A percentile compares a stretch with the other conserved stretches of the same genome.
Conservation (phyloP, 352 stramenopile species). For the Phytophthora cajani region DNA sequence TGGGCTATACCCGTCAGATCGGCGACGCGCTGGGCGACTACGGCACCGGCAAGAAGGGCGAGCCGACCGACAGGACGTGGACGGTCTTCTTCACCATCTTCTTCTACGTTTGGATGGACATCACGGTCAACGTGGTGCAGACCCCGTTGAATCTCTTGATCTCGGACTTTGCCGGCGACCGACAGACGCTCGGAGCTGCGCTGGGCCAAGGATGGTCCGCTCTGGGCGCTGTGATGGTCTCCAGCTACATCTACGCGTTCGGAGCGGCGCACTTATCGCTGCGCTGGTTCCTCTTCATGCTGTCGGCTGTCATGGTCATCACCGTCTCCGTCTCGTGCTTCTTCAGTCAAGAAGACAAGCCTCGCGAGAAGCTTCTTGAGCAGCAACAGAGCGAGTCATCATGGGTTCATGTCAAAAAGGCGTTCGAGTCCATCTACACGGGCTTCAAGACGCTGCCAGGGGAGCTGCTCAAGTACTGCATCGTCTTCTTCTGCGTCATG, state of each 20-base stretch:
- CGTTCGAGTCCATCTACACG: constrained; percentile 37
- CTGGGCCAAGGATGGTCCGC: constrained; percentile 28
- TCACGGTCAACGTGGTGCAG: constrained; percentile 36
- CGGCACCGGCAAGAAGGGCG: constrained; percentile 29
- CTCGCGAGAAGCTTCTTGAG: constrained; percentile 20
- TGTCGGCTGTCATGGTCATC: constrained; percentile 24
- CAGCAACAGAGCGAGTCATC: constrained; percentile 11
- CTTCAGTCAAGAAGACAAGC: constrained; percentile 21
- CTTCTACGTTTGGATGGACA: constrained; percentile 41
- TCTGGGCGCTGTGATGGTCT: constrained; percentile 25
- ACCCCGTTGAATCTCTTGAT: constrained; percentile 30
- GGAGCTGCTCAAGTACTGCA: constrained; percentile 50
- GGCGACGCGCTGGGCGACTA: constrained; percentile 32
- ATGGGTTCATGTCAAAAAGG: constrained; percentile 23
- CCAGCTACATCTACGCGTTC: constrained; percentile 34
- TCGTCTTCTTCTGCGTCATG: constrained; percentile 51
- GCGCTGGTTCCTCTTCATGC: constrained; percentile 38
- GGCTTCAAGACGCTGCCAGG: constrained; percentile 48
- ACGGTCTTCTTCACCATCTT: constrained; percentile 35
- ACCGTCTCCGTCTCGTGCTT: constrained; percentile 24
- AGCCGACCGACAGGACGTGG: constrained; percentile 31
- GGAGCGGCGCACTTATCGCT: constrained; percentile 30
- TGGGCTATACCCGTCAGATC: constrained; percentile 65
- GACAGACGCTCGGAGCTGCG: constrained; percentile 29
- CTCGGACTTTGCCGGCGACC: constrained; percentile 32